Evolutionary conservation across 1,284 basidiomycete genomes (phyloP).

Genomic region (Mycena sp.): DNA sequence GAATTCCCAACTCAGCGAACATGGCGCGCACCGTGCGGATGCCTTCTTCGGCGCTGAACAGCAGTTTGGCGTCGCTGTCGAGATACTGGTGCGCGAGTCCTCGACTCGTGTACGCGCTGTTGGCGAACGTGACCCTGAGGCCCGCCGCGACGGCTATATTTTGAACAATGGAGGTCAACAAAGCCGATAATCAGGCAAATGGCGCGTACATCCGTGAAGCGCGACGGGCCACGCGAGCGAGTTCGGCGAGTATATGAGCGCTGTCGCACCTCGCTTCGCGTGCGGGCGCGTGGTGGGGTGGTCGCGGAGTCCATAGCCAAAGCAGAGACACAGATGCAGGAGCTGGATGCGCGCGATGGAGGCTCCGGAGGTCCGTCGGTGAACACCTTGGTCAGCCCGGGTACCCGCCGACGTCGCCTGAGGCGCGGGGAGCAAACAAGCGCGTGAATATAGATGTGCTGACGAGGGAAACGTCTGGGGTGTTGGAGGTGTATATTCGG

Average conservation of each 20-base stretch:
- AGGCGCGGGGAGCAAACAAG: slow-evolving; percentile 47
- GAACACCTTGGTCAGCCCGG: slow-evolving; percentile 61
- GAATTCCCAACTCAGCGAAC: slow-evolving; percentile 62
- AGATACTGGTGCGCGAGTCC: slow-evolving; percentile 72
- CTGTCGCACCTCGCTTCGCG: slow-evolving; percentile 51
- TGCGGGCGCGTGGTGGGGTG: slow-evolving; percentile 41
- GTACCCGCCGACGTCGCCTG: slow-evolving; percentile 50
- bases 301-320: slow-evolving; percentile 63
- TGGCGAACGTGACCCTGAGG: slow-evolving; percentile 60
- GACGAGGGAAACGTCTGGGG: slow-evolving; percentile 46
- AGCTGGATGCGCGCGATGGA: slow-evolving; percentile 66
- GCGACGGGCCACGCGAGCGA: slow-evolving; percentile 71
- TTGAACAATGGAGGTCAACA: neutral
- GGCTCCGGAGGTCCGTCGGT: slow-evolving; percentile 69
- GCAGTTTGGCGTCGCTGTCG: slow-evolving; percentile 59
- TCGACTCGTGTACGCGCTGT: slow-evolving; percentile 70
- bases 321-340: slow-evolving; percentile 61
- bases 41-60: slow-evolving; percentile 66
- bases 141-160: slow-evolving; percentile 54
- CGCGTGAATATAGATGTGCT: slow-evolving; percentile 62
- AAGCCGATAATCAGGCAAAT: too few species aligned
- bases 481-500: slow-evolving; percentile 53
- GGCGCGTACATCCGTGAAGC: slow-evolving; percentile 61
- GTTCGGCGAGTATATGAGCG: slow-evolving; percentile 70
- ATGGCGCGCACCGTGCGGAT: slow-evolving; percentile 63